These are phyloP conservation scores for Oenanthe sinensis DNA, from an alignment of 129 eudicot genomes.

Conservation along the genomic window DNA sequence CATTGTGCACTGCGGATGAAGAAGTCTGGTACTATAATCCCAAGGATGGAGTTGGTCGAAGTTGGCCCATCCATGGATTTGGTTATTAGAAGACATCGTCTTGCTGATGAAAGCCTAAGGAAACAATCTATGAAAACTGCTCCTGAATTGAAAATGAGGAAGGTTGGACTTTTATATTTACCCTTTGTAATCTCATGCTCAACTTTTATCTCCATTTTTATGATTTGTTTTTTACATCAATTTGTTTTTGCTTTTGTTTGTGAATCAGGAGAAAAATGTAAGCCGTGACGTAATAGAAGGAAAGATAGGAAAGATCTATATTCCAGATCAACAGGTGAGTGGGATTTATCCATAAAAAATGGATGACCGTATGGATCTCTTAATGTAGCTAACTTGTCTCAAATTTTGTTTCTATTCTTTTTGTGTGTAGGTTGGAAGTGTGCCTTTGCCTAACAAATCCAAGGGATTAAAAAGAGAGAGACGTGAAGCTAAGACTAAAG, in stretches of 20 bases:
- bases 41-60: slow-evolving; percentile 81
- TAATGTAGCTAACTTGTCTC: neutral
- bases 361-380: neutral
- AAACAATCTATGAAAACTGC: slow-evolving; percentile 81
- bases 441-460: slow-evolving; percentile 41
- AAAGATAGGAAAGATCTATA: slow-evolving; percentile 70
- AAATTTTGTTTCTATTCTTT: neutral
- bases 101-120: slow-evolving; percentile 64
- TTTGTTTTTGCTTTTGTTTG: neutral
- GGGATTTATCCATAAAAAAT: neutral
- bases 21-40: slow-evolving; percentile 80
- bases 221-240: neutral
- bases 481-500: slow-evolving; percentile 64
- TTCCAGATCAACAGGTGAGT: slow-evolving; percentile 88
- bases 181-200: neutral
- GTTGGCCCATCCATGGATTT: slow-evolving; percentile 99
- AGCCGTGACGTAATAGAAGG: slow-evolving; percentile 68
- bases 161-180: slow-evolving; percentile 34
- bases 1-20: slow-evolving; percentile 86
- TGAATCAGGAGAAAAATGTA: slow-evolving; percentile 76
- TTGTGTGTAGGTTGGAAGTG: slow-evolving; percentile 52
- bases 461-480: slow-evolving; percentile 95
- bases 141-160: slow-evolving; percentile 63
- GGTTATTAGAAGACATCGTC: slow-evolving; percentile 79
- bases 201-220: neutral